Evolutionary conservation across 176 grass and related monocot species (phyloP).

Genomic region (Tillandsia leiboldiana): DNA sequence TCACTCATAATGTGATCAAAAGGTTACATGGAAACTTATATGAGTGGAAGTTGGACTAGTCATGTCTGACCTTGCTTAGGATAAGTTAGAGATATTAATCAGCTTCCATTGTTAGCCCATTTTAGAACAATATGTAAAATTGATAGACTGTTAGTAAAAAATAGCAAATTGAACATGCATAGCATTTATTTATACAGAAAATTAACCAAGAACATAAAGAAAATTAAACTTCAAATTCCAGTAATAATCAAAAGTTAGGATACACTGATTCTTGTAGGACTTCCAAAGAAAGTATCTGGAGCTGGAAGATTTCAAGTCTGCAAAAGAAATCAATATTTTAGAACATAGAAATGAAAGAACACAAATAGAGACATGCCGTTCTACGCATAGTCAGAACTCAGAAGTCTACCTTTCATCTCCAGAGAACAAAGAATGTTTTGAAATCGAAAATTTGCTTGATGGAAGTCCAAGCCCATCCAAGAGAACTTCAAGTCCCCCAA

Average conservation of each 20-base stretch:
- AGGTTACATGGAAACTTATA: neutral
- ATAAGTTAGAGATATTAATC: neutral
- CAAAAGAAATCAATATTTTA: conserved; percentile 16
- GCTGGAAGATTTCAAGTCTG: conserved; percentile 62
- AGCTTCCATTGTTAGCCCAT: neutral
- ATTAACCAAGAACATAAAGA: neutral
- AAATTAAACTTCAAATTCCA: conserved; percentile 9
- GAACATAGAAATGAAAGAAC: conserved; percentile 4
- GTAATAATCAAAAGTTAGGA: conserved; percentile 37
- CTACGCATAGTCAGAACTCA: neutral
- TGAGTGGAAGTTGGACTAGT: neutral
- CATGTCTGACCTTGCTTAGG: neutral
- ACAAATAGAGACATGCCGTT: neutral
- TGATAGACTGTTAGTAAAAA: neutral
- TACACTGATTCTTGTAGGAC: conserved; percentile 78
- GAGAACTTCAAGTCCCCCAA: conserved; percentile 82
- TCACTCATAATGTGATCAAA: conserved; percentile 8
- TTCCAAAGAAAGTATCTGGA: conserved; percentile 77
- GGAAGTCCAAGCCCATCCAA: conserved; percentile 83
- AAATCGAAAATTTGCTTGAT: conserved; percentile 60
- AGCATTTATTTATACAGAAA: neutral
- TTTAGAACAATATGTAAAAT: neutral
- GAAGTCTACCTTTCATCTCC: conserved; percentile 49
- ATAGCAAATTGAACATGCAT: neutral
- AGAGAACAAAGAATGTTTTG: conserved; percentile 38